These are phyloP conservation scores for Funneliformis caledonium DNA, from an alignment of 371 early-diverging fungal species.

Conservation along the genomic window DNA sequence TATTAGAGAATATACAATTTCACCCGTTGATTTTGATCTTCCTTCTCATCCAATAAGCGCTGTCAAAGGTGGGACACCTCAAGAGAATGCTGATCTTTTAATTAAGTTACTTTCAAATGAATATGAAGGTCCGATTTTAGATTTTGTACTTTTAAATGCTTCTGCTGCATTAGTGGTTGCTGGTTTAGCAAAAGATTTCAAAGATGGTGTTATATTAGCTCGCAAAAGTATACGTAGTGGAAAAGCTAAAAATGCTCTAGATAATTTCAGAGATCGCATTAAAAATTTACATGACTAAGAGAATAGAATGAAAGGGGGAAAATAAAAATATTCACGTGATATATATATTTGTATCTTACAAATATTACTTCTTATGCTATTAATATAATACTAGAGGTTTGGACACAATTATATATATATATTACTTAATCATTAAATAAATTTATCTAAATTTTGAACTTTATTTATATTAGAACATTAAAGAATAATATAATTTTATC, in stretches of 20 bases:
- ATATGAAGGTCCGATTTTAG: conserved; percentile 76
- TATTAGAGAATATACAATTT: conserved; percentile 67
- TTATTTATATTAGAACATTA: no score
- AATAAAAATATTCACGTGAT: no score
- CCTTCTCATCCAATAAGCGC: conserved; percentile 68
- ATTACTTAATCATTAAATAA: no score
- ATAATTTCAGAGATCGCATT: conserved; percentile 51
- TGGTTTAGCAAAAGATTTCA: conserved; percentile 73
- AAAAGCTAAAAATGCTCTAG: conserved; percentile 65
- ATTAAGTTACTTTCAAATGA: conserved; percentile 65
- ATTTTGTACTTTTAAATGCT: conserved; percentile 92
- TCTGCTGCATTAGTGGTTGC: conserved; percentile 85
- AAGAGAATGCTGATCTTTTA: conserved; percentile 76
- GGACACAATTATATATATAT: no score
- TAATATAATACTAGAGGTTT: no score
- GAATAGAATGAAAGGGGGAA: no score
- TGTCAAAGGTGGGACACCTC: conserved; percentile 82
- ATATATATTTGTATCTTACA: no score
- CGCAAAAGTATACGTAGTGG: conserved; percentile 74
- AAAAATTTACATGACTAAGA: no score
- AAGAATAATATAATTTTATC: no score
- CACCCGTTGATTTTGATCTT: conserved; percentile 89
- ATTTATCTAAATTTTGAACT: no score
- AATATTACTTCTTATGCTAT: no score
- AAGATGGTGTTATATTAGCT: conserved; percentile 82